phyloP scores from a whole-genome alignment of 768 basidiomycete species.

The Chlorophyllum brunneum region DNA sequence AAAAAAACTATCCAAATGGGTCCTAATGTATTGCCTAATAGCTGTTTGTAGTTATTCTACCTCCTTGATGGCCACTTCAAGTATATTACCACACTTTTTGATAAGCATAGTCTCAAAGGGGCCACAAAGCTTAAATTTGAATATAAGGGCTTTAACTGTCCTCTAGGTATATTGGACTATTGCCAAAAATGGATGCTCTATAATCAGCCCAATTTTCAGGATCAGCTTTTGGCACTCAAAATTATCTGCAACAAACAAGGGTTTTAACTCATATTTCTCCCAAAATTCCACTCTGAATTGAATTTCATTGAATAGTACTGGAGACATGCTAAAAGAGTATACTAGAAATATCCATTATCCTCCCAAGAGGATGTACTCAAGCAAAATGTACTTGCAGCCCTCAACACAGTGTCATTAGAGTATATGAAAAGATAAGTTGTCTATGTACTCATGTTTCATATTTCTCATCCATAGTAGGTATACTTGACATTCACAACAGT shows the following conservation, averaged over 20 bases:
- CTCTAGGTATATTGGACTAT: conserved; percentile 12
- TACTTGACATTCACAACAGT: background rate
- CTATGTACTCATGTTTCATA: background rate
- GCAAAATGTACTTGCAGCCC: conserved; percentile 6
- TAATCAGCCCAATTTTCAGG: conserved; percentile 30
- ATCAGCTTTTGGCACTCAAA: conserved; percentile 21
- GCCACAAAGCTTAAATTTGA: conserved; percentile 29
- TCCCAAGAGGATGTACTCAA: conserved; percentile 10
- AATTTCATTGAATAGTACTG: conserved; percentile 20
- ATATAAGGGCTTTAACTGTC: conserved; percentile 6
- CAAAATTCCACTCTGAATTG: conserved; percentile 24
- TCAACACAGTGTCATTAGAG: conserved; percentile 10
- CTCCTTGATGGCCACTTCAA: conserved; percentile 32
- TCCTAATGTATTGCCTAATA: conserved; percentile 10
- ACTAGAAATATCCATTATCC: conserved; percentile 9
- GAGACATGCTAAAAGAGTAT: conserved; percentile 17
- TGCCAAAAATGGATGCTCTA: conserved; percentile 26
- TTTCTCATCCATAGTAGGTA: background rate
- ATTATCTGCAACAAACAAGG: conserved; percentile 17
- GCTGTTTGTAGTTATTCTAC: conserved; percentile 27
- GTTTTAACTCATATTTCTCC: conserved; percentile 25
- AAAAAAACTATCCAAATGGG: conserved; percentile 28
- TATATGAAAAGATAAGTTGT: conserved; percentile 4
- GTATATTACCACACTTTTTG: conserved; percentile 29
- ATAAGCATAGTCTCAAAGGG: conserved; percentile 20